Conservation (phyloP, 2,329 filamentous ascomycete species). For the Cryphonectria japonica region DNA sequence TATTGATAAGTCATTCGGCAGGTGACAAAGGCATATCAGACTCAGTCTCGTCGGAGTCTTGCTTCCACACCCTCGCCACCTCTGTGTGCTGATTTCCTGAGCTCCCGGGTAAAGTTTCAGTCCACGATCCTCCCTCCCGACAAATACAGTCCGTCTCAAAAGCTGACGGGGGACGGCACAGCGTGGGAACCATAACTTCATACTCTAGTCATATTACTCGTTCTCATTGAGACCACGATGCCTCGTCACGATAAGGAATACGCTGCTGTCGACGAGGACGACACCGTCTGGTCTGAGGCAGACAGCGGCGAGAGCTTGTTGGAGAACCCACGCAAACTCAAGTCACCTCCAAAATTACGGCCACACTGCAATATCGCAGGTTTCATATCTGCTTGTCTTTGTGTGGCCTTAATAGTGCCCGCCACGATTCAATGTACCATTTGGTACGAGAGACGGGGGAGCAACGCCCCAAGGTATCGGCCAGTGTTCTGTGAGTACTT, state of each 20-base stretch:
- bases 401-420: not conserved
- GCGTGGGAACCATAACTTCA: not conserved
- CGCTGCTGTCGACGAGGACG: constrained; percentile 7
- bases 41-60: not conserved
- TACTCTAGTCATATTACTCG: not conserved
- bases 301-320: constrained; percentile 6
- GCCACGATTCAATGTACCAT: constrained; percentile 5
- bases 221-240: not conserved
- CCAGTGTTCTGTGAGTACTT: not conserved
- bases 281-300: constrained; percentile 6
- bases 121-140: not conserved
- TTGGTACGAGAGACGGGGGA: constrained; percentile 11
- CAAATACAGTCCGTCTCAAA: not conserved
- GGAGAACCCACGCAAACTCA: not conserved
- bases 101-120: not conserved
- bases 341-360: not conserved
- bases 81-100: not conserved
- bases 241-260: not conserved
- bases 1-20: not conserved
- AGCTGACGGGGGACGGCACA: not conserved
- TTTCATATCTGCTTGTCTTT: not conserved
- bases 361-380: not conserved
- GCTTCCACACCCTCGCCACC: not conserved
- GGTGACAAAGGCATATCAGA: not conserved
- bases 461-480: constrained; percentile 2